A percentile compares a stretch with the other conserved stretches of the same genome.
Conservation (phyloP, 2,329 filamentous ascomycete genomes). For the Pseudopithomyces chartarum region DNA sequence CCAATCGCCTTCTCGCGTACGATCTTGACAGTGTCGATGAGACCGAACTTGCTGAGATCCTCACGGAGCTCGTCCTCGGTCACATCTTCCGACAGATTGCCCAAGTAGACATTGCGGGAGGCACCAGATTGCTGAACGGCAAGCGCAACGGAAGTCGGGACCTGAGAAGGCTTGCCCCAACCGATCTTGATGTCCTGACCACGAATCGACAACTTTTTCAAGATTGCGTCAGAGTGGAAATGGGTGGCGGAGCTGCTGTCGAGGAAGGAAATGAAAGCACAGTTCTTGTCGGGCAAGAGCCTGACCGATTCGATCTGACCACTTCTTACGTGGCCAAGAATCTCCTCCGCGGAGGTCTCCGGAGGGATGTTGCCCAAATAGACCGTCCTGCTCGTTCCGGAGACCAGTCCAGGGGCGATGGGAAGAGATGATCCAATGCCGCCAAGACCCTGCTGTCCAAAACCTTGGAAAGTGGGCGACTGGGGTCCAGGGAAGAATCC, state of each 20-base stretch:
- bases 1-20: conserved; percentile 98
- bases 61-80: conserved; percentile 91
- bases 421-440: conserved; percentile 75
- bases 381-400: conserved; percentile 92
- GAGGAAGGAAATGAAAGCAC: conserved; percentile 98
- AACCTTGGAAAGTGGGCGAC: conserved; percentile 77
- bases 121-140: conserved; percentile 97
- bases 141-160: conserved; percentile 94
- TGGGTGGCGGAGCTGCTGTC: conserved; percentile 97
- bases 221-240: conserved; percentile 98
- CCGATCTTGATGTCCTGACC: conserved; percentile 99
- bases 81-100: conserved; percentile 88
- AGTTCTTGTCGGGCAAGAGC: conserved; percentile 97
- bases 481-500: conserved; percentile 82
- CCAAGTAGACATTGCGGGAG: conserved; percentile 95
- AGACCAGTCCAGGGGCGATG: conserved; percentile 78
- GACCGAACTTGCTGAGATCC: conserved; percentile 93
- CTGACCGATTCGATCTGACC: conserved; percentile 99
- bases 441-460: conserved; percentile 64
- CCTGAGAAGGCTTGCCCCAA: conserved; percentile 98
- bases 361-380: conserved; percentile 99
- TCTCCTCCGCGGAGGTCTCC: conserved; percentile 95
- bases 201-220: conserved; percentile 99
- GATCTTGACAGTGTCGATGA: conserved; percentile 96
- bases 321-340: conserved; percentile 92